Evolutionary conservation across 2,329 filamentous ascomycete species (phyloP).

Genomic region (Ophiostoma quercus): DNA sequence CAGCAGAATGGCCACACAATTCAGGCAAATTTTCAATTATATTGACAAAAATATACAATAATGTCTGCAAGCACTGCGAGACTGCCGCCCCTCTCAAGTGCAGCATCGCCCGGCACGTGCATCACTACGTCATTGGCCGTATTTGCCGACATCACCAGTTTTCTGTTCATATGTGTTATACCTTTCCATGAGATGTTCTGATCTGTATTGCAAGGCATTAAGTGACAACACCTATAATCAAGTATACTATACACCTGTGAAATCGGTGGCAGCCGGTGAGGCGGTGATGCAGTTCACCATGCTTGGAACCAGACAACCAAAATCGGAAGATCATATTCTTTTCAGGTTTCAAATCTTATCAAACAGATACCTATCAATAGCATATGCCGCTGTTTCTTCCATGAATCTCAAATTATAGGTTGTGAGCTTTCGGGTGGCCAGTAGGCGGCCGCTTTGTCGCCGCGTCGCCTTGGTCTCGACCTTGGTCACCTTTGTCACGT

Average conservation of each 20-base stretch:
- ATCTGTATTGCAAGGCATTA: no score
- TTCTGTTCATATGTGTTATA: no score
- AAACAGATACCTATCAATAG: no score
- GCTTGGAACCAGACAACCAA: no score
- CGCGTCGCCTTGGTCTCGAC: no score
- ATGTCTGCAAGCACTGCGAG: not conserved
- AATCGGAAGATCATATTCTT: no score
- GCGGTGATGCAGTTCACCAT: no score
- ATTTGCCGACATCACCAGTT: not conserved
- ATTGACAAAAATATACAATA: not conserved
- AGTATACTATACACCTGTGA: no score
- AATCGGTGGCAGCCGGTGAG: no score
- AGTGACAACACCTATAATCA: no score
- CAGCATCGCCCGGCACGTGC: not conserved
- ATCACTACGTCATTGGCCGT: conserved; percentile 2
- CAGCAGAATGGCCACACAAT: not conserved
- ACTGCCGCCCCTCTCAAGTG: not conserved
- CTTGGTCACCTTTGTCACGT: not conserved
- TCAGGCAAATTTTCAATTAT: not conserved
- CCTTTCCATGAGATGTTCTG: no score
- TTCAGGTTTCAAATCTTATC: no score
- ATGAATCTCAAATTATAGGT: not conserved
- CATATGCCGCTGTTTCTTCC: not conserved
- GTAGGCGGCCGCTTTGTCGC: not conserved
- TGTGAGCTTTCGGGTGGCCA: not conserved